These are phyloP conservation scores for Podaxis sp. DNA, from an alignment of 768 basidiomycete genomes.

Conservation along the genomic window DNA sequence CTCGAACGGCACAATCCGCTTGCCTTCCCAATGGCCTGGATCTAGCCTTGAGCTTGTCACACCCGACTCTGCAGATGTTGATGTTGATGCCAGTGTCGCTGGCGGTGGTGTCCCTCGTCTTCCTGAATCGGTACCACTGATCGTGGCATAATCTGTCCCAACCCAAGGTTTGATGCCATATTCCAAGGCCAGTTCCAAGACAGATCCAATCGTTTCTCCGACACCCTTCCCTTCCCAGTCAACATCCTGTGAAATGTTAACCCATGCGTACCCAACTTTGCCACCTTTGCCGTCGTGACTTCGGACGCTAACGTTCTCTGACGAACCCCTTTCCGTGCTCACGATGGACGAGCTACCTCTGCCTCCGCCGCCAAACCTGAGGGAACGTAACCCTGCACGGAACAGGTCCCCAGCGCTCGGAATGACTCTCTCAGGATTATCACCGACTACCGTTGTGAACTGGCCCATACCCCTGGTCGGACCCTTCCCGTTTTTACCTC, in stretches of 20 bases:
- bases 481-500: conserved; percentile 23
- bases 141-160: conserved; percentile 5
- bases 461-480: conserved; percentile 35
- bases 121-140: background rate
- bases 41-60: conserved; percentile 4
- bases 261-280: conserved; percentile 76
- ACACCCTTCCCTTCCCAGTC: conserved; percentile 83
- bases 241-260: conserved; percentile 76
- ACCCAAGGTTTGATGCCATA: conserved; percentile 44
- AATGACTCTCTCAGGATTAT: conserved; percentile 59
- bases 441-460: conserved; percentile 82
- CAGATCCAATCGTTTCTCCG: conserved; percentile 42
- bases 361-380: conserved; percentile 33
- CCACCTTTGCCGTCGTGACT: conserved; percentile 18
- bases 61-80: background rate
- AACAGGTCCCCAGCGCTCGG: conserved; percentile 74
- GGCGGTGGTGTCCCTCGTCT: background rate
- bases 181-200: conserved; percentile 40
- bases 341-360: conserved; percentile 14
- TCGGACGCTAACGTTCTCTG: conserved; percentile 5
- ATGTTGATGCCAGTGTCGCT: background rate
- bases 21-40: conserved; percentile 18
- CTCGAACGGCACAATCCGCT: conserved; percentile 51
- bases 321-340: conserved; percentile 8
- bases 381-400: conserved; percentile 65